Evolutionary conservation across 129 eudicot species (phyloP).

Genomic region (Tagetes erecta): DNA sequence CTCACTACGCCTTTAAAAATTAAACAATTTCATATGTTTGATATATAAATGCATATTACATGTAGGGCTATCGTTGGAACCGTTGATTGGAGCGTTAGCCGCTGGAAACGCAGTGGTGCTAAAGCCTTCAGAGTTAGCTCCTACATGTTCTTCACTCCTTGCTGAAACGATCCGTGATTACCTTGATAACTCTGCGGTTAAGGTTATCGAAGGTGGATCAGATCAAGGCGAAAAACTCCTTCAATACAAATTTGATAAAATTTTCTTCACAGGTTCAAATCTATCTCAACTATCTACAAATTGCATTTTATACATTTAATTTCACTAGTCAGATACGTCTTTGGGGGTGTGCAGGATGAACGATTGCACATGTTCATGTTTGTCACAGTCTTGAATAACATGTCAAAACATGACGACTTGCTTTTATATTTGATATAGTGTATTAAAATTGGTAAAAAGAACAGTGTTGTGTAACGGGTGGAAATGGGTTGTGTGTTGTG

Average conservation of each 20-base stretch:
- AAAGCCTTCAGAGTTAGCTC: constrained; percentile 92
- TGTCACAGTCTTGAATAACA: neutral
- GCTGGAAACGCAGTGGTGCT: constrained; percentile 71
- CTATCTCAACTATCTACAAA: neutral
- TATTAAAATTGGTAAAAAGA: too few relatives aligned
- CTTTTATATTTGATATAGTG: too few relatives aligned
- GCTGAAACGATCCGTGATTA: constrained; percentile 50
- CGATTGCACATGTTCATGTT: too few relatives aligned
- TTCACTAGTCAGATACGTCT: neutral
- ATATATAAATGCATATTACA: neutral
- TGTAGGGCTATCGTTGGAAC: constrained; percentile 71
- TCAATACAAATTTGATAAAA: constrained; percentile 83
- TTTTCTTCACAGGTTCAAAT: constrained; percentile 77
- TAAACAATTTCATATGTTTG: neutral
- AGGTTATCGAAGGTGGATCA: constrained; percentile 70
- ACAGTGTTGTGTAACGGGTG: neutral
- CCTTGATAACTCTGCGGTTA: constrained; percentile 65
- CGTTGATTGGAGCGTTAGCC: constrained; percentile 83
- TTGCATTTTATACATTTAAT: neutral
- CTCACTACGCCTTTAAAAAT: constrained; percentile 13
- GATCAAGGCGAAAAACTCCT: constrained; percentile 50
- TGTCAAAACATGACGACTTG: neutral
- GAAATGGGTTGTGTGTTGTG: neutral
- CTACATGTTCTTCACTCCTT: constrained; percentile 55
- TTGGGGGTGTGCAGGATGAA: too few relatives aligned